These are phyloP conservation scores for Lactarius psammicola DNA, from an alignment of 768 basidiomycete species.

Conservation along the genomic window DNA sequence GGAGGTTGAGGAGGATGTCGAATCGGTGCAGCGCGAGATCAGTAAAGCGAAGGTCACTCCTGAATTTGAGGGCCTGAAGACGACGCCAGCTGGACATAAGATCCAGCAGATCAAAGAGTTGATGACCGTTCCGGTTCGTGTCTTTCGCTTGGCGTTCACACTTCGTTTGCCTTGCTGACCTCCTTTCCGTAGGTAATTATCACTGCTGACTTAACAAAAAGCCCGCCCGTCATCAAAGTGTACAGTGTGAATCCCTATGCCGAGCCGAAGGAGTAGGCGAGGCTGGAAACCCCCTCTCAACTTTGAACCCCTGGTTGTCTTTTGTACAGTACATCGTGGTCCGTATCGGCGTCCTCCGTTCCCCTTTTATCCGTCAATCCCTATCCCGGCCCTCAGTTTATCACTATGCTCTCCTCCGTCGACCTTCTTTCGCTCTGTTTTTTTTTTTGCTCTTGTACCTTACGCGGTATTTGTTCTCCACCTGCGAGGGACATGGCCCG, in stretches of 20 bases:
- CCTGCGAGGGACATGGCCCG: conserved; percentile 9
- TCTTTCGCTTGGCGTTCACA: conserved; percentile 3
- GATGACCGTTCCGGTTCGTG: conserved; percentile 86
- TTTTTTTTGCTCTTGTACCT: conserved; percentile 19
- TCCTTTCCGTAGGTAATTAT: conserved; percentile 70
- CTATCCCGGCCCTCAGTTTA: conserved; percentile 1
- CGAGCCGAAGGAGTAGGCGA: conserved; percentile 45
- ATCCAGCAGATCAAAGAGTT: conserved; percentile 94
- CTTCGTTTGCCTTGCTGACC: conserved; percentile 19
- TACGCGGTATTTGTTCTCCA: conserved; percentile 7
- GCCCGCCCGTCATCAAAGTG: conserved; percentile 95
- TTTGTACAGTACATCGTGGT: conserved; percentile 8
- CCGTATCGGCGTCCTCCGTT: conserved; percentile 3
- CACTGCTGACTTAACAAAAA: conserved; percentile 93
- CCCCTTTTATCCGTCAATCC: neutral
- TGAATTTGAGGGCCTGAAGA: conserved; percentile 79
- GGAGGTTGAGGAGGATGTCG: conserved; percentile 45
- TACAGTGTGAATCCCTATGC: conserved; percentile 94
- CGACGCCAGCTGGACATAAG: conserved; percentile 76
- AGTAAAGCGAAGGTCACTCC: conserved; percentile 76
- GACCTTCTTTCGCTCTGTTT: conserved; percentile 1
- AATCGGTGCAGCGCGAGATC: conserved; percentile 72
- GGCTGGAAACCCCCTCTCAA: neutral
- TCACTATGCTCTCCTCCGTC: conserved; percentile 16
- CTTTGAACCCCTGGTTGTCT: neutral